These are phyloP conservation scores for Aspergillus pseudoterreus DNA, from an alignment of 2,329 filamentous ascomycete species.

Conservation along the genomic window DNA sequence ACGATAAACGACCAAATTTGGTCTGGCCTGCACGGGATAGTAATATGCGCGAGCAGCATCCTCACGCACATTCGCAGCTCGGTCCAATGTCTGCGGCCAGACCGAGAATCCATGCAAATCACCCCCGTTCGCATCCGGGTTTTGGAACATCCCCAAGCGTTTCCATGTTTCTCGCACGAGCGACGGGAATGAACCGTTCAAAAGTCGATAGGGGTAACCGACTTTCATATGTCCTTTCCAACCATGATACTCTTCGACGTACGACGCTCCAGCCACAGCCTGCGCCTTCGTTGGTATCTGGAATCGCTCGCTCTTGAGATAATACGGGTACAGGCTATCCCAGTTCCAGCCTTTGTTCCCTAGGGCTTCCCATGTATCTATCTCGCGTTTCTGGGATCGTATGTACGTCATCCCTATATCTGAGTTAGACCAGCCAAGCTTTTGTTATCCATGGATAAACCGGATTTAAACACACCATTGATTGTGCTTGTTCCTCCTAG, in stretches of 20 bases:
- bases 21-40: conserved; percentile 37
- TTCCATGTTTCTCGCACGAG: conserved; percentile 33
- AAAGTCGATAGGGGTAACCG: conserved; percentile 13
- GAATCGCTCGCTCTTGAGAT: conserved; percentile 25
- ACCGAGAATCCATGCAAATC: conserved; percentile 42
- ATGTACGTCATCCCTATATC: conserved; percentile 34
- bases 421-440: neutral
- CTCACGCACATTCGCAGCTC: conserved; percentile 35
- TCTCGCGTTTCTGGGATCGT: conserved; percentile 32
- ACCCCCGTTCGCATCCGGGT: conserved; percentile 42
- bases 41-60: conserved; percentile 50
- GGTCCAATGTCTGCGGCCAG: conserved; percentile 43
- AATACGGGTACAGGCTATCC: conserved; percentile 27
- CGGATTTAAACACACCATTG: conserved; percentile 29
- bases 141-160: conserved; percentile 34
- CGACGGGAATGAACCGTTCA: neutral
- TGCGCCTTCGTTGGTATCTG: conserved; percentile 17
- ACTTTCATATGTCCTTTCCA: conserved; percentile 25
- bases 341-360: conserved; percentile 31
- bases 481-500: conserved; percentile 43
- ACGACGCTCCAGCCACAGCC: conserved; percentile 20
- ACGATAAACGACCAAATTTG: conserved; percentile 35
- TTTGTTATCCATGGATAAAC: no score
- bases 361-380: conserved; percentile 33
- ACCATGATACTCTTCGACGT: conserved; percentile 23